These are phyloP conservation scores for Arthrinium puccinioides DNA, from an alignment of 2,329 filamentous ascomycete species.

Conservation along the genomic window DNA sequence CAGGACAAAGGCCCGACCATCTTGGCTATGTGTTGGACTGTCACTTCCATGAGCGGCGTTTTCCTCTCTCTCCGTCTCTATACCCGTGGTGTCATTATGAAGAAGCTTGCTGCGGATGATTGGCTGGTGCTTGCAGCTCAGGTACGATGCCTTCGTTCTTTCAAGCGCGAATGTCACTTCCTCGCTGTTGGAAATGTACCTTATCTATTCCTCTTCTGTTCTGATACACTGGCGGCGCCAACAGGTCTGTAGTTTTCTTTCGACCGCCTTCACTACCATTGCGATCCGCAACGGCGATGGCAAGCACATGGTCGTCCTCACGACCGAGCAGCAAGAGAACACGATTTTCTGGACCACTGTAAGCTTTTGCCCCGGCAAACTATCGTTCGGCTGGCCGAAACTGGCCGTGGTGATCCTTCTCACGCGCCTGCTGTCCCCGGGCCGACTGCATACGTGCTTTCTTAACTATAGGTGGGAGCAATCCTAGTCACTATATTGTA, in stretches of 20 bases:
- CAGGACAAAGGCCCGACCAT: constrained; percentile 27
- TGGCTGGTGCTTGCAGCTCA: constrained; percentile 15
- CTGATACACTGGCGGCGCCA: neutral
- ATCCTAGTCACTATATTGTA: too few relatives aligned
- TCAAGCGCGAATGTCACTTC: too few relatives aligned
- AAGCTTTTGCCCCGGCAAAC: constrained; percentile 18
- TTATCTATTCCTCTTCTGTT: constrained; percentile 15
- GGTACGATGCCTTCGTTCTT: too few relatives aligned
- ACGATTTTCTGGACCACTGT: constrained; percentile 16
- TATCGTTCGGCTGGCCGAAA: constrained; percentile 19
- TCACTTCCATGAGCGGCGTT: constrained; percentile 21
- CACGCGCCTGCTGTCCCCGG: constrained; percentile 15
- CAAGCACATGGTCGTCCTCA: constrained; percentile 17
- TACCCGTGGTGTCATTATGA: constrained; percentile 20
- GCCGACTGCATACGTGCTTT: constrained; percentile 10
- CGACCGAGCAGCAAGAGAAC: constrained; percentile 8
- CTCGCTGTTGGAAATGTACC: too few relatives aligned
- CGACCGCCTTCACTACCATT: constrained; percentile 16
- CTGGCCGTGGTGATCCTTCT: constrained; percentile 18
- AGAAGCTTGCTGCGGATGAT: constrained; percentile 23
- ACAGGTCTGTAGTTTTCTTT: constrained; percentile 15
- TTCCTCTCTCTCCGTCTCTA: constrained; percentile 26
- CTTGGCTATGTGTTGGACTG: constrained; percentile 20
- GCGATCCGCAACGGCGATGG: constrained; percentile 22
- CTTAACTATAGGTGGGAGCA: too few relatives aligned